phyloP scores from a whole-genome alignment of 2,329 filamentous ascomycete species.

The Monosporascus cannonballus region DNA sequence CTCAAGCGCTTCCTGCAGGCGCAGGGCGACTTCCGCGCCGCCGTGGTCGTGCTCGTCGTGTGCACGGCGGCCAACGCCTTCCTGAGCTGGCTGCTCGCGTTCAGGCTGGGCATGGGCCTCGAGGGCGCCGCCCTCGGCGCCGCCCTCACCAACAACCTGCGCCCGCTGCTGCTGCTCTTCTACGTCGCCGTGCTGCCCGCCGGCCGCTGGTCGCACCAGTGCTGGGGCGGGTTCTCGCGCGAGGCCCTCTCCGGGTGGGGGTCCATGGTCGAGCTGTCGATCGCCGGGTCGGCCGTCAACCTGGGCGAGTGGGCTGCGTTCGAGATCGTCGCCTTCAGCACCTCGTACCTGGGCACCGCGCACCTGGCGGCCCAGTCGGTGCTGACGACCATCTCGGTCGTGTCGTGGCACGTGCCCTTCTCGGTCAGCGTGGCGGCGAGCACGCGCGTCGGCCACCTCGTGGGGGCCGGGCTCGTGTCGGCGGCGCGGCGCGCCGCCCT shows the following conservation, averaged over 20 bases:
- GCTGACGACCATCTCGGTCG: slow-evolving; percentile 32
- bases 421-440: slow-evolving; percentile 35
- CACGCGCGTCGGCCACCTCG: slow-evolving; percentile 36
- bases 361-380: slow-evolving; percentile 37
- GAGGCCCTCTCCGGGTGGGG: slow-evolving; percentile 32
- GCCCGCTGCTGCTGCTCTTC: slow-evolving; percentile 38
- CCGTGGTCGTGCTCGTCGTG: slow-evolving; percentile 39
- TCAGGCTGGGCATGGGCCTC: slow-evolving; percentile 37
- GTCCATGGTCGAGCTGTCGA: slow-evolving; percentile 31
- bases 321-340: slow-evolving; percentile 38
- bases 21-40: slow-evolving; percentile 46
- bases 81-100: slow-evolving; percentile 43
- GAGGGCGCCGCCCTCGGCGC: slow-evolving; percentile 44
- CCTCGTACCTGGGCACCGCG: slow-evolving; percentile 36
- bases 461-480: slow-evolving; percentile 29
- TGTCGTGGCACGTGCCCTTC: slow-evolving; percentile 38
- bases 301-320: slow-evolving; percentile 37
- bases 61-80: slow-evolving; percentile 42
- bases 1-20: slow-evolving; percentile 49
- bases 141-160: slow-evolving; percentile 42
- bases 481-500: slow-evolving; percentile 25
- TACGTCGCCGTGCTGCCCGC: slow-evolving; percentile 37
- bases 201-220: slow-evolving; percentile 33
- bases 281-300: slow-evolving; percentile 32
- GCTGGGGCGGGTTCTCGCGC: slow-evolving; percentile 37